phyloP scores from a whole-genome alignment of 306 rosid species.

The Vigna unguiculata region DNA sequence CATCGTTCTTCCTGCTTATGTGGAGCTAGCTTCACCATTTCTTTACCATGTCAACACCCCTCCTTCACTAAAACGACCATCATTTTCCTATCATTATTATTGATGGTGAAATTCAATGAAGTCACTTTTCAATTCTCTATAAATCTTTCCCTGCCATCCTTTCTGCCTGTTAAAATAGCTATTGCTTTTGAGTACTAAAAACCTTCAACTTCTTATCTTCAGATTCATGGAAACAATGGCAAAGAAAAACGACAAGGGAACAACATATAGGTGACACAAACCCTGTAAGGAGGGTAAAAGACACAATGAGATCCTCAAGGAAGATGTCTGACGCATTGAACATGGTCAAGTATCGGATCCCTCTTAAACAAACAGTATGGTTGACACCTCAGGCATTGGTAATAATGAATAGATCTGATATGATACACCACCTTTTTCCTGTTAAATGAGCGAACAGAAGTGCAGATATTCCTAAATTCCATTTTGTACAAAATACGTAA shows the following conservation, averaged over 20 bases:
- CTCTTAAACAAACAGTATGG: conserved; percentile 35
- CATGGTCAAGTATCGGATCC: conserved; percentile 62
- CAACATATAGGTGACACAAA: conserved; percentile 76
- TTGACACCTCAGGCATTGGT: conserved; percentile 14
- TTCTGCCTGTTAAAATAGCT: neutral
- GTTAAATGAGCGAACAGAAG: neutral
- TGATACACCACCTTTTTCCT: neutral
- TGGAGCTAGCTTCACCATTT: conserved; percentile 48
- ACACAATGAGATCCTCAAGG: conserved; percentile 68
- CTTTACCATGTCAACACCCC: conserved; percentile 39
- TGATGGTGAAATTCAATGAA: conserved; percentile 9
- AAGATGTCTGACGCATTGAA: conserved; percentile 63
- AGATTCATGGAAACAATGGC: conserved; percentile 61
- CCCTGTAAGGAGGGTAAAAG: conserved; percentile 66
- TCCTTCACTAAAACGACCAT: conserved; percentile 24
- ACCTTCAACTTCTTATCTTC: conserved; percentile 1
- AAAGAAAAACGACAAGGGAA: conserved; percentile 60
- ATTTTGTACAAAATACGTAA: neutral
- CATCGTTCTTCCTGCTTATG: conserved; percentile 53
- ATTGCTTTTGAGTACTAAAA: neutral
- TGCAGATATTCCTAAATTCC: neutral
- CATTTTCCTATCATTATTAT: neutral
- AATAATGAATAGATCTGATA: conserved; percentile 14
- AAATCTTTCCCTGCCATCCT: neutral
- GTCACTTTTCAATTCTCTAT: neutral